Evolutionary conservation across 305 asterid genomes (phyloP).

Genomic region (Salvia sclarea): DNA sequence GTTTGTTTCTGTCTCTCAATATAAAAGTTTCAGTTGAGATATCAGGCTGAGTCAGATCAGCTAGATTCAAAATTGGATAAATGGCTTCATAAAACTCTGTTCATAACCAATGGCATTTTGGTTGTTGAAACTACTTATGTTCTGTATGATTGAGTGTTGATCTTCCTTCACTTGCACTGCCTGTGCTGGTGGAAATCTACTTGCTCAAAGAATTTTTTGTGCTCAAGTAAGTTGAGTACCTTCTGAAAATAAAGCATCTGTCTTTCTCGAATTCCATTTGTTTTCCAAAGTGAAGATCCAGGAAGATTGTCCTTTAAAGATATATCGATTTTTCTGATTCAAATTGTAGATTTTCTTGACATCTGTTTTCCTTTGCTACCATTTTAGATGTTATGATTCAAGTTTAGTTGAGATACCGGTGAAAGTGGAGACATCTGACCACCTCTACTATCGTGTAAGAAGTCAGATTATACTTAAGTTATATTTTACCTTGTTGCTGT

Average conservation of each 20-base stretch:
- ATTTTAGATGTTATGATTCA: constrained; percentile 72
- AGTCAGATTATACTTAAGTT: constrained; percentile 15
- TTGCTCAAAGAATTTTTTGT: not conserved
- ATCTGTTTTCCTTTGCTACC: constrained; percentile 25
- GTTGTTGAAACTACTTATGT: not conserved
- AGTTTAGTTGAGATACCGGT: constrained; percentile 89
- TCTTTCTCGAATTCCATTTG: not conserved
- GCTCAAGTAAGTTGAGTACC: not conserved
- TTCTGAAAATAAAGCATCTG: not conserved
- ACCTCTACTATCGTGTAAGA: constrained; percentile 83
- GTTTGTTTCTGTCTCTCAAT: not conserved
- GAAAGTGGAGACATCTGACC: constrained; percentile 80
- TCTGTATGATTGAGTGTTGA: constrained; percentile 4
- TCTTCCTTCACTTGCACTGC: constrained; percentile 25
- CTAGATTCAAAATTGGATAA: not conserved
- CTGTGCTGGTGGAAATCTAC: not conserved
- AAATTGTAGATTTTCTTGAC: constrained; percentile 19
- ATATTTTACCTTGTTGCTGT: not conserved
- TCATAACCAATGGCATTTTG: not conserved
- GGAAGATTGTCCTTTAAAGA: constrained; percentile 22
- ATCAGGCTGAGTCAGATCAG: not conserved
- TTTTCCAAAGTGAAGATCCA: constrained; percentile 7
- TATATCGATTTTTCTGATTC: constrained; percentile 19
- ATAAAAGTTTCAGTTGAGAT: not conserved
- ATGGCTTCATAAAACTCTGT: constrained; percentile 7